Base-by-base conservation (phyloP, 2,329 filamentous ascomycete genomes). In the Trichoderma afroharzianum region DNA sequence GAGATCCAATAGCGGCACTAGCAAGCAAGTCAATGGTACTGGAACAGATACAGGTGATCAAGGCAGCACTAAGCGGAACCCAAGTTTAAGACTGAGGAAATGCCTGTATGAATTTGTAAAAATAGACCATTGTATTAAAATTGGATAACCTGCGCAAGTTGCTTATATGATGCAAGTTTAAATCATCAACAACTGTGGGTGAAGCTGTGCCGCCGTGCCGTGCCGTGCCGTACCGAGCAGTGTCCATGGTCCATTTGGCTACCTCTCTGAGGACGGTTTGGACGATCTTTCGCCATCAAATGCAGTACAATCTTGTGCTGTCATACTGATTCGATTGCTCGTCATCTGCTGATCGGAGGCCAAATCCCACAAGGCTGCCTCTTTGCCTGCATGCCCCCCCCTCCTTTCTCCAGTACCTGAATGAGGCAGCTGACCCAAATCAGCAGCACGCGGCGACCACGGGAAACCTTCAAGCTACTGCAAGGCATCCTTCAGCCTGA, bases 1-100 rank as follows among this genome's bases (percentile, higher is more conserved):
- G 84, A 89, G 92, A 77, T 88, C 93, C 3, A 90, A 90, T 75
- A 94, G 93, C 28, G 93, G 93, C 33, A 96, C 93, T 4, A 32
- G 55, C 83, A 90, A 32, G 55, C 83, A 90, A 88, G 82, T 87
- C 86, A 14, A 87, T 88, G 28, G 91, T 92, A 7, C 76, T 88
- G 74, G 86, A 91, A 82, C 90, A 93, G 83, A 86, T 92, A 74
- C 82, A 86, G 76, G 86, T 84, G 7, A 74, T 86, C 71, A 82
- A 80, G 74, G 77, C 78, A 61, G 30, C 67, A 50, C 18, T 72
- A 15, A 33, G 58, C 24, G 62, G 30, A 53, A 50, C 26, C 11
- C 32, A 32, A 12, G 53, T 77, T 33, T 15, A 14, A 68, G 36
- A 28, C 4, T 24, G 9, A 15, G 11, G 7, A 14, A n/a, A 14